Evolutionary conservation across 495 filamentous ascomycete species (phyloP).

Genomic region (Cryomyces antarcticus): DNA sequence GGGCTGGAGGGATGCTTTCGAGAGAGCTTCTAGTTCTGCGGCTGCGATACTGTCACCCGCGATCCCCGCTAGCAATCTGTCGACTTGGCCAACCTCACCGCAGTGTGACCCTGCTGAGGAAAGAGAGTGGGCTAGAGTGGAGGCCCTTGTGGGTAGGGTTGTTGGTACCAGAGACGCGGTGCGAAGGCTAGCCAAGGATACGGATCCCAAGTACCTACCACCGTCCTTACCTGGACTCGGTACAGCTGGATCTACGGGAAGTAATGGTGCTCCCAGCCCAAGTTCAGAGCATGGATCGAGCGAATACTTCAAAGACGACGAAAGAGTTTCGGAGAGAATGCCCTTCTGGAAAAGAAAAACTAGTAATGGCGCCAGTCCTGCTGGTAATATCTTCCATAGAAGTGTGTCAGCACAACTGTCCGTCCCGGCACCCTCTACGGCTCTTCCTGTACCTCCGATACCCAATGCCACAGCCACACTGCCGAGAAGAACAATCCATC

Average conservation of each 20-base stretch:
- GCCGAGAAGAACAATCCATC: slow-evolving; percentile 10
- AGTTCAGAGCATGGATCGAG: slow-evolving; percentile 7
- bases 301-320: slow-evolving; percentile 23
- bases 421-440: slow-evolving; percentile 29
- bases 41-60: background rate
- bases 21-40: slow-evolving; percentile 40
- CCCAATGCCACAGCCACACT: slow-evolving; percentile 19
- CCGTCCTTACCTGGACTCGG: slow-evolving; percentile 9
- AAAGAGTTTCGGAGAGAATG: slow-evolving; percentile 17
- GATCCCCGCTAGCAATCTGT: slow-evolving; percentile 14
- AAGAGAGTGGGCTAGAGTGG: slow-evolving; percentile 65
- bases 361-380: slow-evolving; percentile 25
- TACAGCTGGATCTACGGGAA: slow-evolving; percentile 5
- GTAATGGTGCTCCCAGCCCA: slow-evolving; percentile 17
- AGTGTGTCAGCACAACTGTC: slow-evolving; percentile 34
- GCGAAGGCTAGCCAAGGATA: slow-evolving; percentile 61
- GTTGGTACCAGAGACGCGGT: slow-evolving; percentile 79
- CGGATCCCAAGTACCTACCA: slow-evolving; percentile 39
- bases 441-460: slow-evolving; percentile 13
- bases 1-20: slow-evolving; percentile 69
- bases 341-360: slow-evolving; percentile 87
- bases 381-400: slow-evolving; percentile 22
- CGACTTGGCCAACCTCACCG: slow-evolving; percentile 16
- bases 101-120: slow-evolving; percentile 33
- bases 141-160: slow-evolving; percentile 60